Conservation (phyloP, 164 flowering plant genomes). For the Amborella trichopoda region DNA sequence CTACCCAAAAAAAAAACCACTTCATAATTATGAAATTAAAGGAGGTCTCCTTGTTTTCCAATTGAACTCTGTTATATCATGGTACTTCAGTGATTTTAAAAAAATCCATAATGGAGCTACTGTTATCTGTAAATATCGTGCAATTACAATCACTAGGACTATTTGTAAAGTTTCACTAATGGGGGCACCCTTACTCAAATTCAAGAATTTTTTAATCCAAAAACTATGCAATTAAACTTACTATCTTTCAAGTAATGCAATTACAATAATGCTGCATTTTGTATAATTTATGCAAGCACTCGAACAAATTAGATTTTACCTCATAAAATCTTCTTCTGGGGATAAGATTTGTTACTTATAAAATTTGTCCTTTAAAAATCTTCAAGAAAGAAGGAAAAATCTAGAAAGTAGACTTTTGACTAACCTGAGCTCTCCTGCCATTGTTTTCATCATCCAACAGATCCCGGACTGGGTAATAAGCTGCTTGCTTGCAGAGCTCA, state of each 20-base stretch:
- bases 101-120: too few relatives aligned
- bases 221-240: neutral
- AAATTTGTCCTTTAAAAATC: neutral
- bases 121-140: too few relatives aligned
- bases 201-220: neutral
- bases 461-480: conserved; percentile 86
- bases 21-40: neutral
- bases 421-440: conserved; percentile 44
- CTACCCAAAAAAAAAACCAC: neutral
- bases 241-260: neutral
- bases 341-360: neutral
- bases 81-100: too few relatives aligned
- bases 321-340: neutral
- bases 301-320: neutral
- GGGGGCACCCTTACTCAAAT: too few relatives aligned
- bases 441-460: conserved; percentile 57
- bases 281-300: neutral
- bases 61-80: neutral
- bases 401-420: conserved; percentile 11
- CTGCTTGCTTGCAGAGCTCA: conserved; percentile 95
- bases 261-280: neutral
- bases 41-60: neutral
- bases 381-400: neutral
- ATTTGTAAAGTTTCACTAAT: too few relatives aligned
- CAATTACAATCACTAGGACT: too few relatives aligned